Percentiles rank a stretch among this genome's conserved stretches.
These are phyloP conservation scores for Gomphus bonarii DNA, from an alignment of 1,284 basidiomycete species.

Conservation along the genomic window DNA sequence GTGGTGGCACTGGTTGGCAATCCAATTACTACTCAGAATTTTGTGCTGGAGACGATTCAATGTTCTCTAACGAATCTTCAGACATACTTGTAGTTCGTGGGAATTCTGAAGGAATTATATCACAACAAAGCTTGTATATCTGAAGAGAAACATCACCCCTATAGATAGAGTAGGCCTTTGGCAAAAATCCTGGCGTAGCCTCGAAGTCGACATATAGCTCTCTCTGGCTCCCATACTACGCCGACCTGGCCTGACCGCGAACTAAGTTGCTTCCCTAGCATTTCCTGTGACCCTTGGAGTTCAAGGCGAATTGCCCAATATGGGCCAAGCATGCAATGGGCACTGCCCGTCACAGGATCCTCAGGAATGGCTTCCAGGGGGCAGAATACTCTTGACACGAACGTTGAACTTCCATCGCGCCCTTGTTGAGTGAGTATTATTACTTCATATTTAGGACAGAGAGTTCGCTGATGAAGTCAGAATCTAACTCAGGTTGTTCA, in stretches of 20 bases:
- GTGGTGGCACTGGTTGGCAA: too few relatives aligned
- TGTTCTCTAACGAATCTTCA: too few relatives aligned
- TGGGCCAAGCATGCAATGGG: slow-evolving; percentile 40
- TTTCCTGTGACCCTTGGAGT: slow-evolving; percentile 20
- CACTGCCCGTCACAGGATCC: slow-evolving; percentile 49
- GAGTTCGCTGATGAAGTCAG: background rate
- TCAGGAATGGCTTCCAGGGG: slow-evolving; percentile 32
- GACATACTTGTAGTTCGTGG: too few relatives aligned
- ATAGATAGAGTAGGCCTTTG: slow-evolving; percentile 25
- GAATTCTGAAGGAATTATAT: too few relatives aligned
- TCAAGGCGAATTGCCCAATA: slow-evolving; percentile 37
- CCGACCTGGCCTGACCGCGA: slow-evolving; percentile 37
- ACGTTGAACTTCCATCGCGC: slow-evolving; percentile 21
- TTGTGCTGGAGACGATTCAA: too few relatives aligned
- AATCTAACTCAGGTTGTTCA: background rate
- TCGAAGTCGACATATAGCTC: slow-evolving; percentile 24
- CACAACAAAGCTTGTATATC: too few relatives aligned
- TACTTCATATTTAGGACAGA: slow-evolving; percentile 1
- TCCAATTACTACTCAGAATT: too few relatives aligned
- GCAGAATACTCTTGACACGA: slow-evolving; percentile 45
- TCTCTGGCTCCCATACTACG: slow-evolving; percentile 27
- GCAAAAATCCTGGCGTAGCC: slow-evolving; percentile 28
- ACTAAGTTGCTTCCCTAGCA: slow-evolving; percentile 41
- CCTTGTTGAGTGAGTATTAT: slow-evolving; percentile 3
- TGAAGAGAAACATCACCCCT: background rate